Conservation (phyloP, 768 basidiomycete species). For the Kwoniella bestiolae region DNA sequence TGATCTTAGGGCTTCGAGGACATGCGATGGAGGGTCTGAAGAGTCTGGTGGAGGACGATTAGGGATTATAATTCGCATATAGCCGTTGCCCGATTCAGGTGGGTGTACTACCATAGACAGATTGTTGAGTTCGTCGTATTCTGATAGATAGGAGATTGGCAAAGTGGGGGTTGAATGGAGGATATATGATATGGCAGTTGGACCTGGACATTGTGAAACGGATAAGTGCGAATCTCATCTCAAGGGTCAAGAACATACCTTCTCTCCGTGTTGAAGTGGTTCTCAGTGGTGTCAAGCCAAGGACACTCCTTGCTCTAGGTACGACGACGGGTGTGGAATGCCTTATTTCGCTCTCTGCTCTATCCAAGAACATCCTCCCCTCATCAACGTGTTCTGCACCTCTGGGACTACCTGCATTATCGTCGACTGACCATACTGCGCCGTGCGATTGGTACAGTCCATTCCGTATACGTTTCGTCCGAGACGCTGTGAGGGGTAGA, state of each 20-base stretch:
- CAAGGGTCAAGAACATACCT: conserved; percentile 9
- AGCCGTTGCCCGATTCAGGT: conserved; percentile 25
- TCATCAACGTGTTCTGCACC: not conserved
- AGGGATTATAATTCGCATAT: conserved; percentile 15
- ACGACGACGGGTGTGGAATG: not conserved
- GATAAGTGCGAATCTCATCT: not conserved
- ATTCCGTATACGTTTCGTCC: conserved; percentile 29
- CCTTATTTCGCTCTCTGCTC: conserved; percentile 6
- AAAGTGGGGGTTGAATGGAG: conserved; percentile 34
- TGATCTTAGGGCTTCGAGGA: conserved; percentile 25
- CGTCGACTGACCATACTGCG: not conserved
- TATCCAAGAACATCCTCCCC: not conserved
- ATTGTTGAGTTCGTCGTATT: conserved; percentile 19
- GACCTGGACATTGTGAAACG: conserved; percentile 16
- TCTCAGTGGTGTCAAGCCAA: conserved; percentile 11
- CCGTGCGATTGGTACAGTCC: conserved; percentile 14
- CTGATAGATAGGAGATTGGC: conserved; percentile 19
- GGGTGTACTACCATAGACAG: conserved; percentile 16
- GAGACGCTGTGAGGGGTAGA: conserved; percentile 22
- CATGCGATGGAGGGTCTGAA: conserved; percentile 17
- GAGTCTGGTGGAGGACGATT: not conserved
- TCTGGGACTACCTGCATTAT: not conserved
- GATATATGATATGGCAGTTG: conserved; percentile 29
- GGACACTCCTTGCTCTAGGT: not conserved
- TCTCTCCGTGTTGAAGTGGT: conserved; percentile 11